Percentiles rank a stretch among this genome's conserved stretches.
phyloP scores from a whole-genome alignment of 495 filamentous ascomycete genomes.

The Sporormia fimetaria region DNA sequence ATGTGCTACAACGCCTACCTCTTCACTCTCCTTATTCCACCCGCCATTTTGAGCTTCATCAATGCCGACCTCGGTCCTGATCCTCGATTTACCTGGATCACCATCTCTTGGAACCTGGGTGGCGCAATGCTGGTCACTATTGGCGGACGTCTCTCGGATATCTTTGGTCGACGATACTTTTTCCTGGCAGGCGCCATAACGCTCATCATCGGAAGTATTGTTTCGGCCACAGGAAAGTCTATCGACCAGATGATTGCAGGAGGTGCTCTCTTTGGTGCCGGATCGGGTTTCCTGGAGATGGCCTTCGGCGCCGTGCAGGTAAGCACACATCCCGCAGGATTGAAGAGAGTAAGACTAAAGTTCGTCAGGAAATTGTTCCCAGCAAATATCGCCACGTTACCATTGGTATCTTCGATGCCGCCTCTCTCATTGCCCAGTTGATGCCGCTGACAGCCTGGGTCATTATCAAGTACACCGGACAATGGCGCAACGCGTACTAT shows the following conservation, averaged over 20 bases:
- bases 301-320: conserved; percentile 23
- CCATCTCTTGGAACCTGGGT: conserved; percentile 24
- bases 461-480: conserved; percentile 20
- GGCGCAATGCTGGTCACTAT: conserved; percentile 24
- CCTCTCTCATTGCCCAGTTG: conserved; percentile 20
- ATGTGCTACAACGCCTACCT: conserved; percentile 25
- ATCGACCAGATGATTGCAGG: conserved; percentile 24
- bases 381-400: conserved; percentile 19
- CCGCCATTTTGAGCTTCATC: conserved; percentile 19
- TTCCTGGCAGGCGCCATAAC: conserved; percentile 14
- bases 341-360: not conserved
- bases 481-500: conserved; percentile 17
- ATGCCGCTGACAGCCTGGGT: conserved; percentile 22
- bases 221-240: conserved; percentile 17
- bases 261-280: conserved; percentile 21
- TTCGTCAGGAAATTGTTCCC: conserved; percentile 16
- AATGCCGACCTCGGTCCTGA: conserved; percentile 22
- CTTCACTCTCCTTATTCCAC: conserved; percentile 22
- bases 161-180: conserved; percentile 22
- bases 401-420: conserved; percentile 20
- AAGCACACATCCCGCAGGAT: not conserved
- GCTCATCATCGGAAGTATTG: conserved; percentile 22
- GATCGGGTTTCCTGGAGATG: conserved; percentile 24
- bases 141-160: conserved; percentile 21
- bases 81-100: conserved; percentile 24